Evolutionary conservation across 2,329 filamentous ascomycete species (phyloP), one percentile per base, ranked within the genome.

Genomic region (Cladosporium phlei): DNA sequence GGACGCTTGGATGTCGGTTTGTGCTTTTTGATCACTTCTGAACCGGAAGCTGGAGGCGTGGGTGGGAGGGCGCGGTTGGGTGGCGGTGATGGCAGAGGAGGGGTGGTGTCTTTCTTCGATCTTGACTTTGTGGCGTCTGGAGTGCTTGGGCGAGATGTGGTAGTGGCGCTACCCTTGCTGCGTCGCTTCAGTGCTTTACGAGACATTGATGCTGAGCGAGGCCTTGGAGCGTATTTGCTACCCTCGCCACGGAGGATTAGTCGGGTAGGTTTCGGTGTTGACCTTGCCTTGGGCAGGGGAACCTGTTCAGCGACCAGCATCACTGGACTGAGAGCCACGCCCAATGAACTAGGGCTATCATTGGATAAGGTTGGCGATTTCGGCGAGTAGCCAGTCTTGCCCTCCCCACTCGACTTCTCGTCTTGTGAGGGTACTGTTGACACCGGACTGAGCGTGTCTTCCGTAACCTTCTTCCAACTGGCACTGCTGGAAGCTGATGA

Each of bases 301-400:
- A 60, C 54, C 35, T 64, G 55, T 46, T 66, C 64, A 3, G 63
- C 63, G 3, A 65, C 58, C 7, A 63, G 57, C 58, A 62, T 62
- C n/a, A 60, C 54, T 9, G 63, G 62, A n/a, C 61, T 62, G 22
- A 62, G 49, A 21, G 52, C 37, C 48, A 56, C 47, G 34, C 22
- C 17, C 17, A 48, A 19, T 40, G 50, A 28, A 38, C 40, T 50
- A 21, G 46, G 30, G 38, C 52, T 52, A 37, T 44, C 22, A 14
- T 43, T 47, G 19, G 52, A 57, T 3, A 52, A 50, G 20, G 51
- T 54, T 4, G 58, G 53, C 2, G 58, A 62, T 17, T 58, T 54
- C 10, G 59, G 59, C 9, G 57, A 55, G 38, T 56, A 59, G 3
- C 51, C 55, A 10, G 52, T 53, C 38, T 53, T 50, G 20, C 58